Evolutionary conservation across 306 rosid genomes (phyloP).

Genomic region (Luffa acutangula): DNA sequence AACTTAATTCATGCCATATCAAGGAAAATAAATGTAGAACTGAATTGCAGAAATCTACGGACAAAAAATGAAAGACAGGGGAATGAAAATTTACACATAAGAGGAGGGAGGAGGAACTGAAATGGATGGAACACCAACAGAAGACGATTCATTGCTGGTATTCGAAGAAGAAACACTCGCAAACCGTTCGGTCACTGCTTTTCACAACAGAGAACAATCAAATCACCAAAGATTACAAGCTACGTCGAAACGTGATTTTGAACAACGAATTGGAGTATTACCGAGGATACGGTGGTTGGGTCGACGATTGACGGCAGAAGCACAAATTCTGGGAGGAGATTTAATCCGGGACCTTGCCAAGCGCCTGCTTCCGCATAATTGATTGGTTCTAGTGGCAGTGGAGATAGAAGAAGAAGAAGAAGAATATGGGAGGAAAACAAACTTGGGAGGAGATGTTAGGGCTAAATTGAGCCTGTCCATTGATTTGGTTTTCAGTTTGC

Average conservation of each 20-base stretch:
- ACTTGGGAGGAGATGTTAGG: constrained; percentile 5
- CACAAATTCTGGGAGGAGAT: neutral
- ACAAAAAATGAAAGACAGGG: neutral
- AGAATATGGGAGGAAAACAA: neutral
- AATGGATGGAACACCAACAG: constrained; percentile 66
- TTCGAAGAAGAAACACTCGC: constrained; percentile 69
- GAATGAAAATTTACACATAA: constrained; percentile 36
- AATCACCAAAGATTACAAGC: neutral
- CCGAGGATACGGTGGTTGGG: constrained; percentile 9
- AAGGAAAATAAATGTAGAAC: neutral
- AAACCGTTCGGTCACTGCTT: constrained; percentile 23
- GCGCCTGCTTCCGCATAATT: neutral
- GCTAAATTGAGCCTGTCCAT: constrained; percentile 15
- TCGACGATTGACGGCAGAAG: constrained; percentile 7
- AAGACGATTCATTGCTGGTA: constrained; percentile 42
- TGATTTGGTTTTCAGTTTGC: neutral
- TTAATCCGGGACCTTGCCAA: constrained; percentile 3
- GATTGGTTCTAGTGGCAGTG: neutral
- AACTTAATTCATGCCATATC: neutral
- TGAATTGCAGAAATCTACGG: neutral
- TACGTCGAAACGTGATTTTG: neutral
- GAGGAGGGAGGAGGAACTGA: constrained; percentile 62
- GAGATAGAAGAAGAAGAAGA: neutral
- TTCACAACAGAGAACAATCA: neutral
- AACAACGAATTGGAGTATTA: neutral